These are phyloP conservation scores for Solanum hybrid DNA, from an alignment of 305 asterid genomes.

Conservation along the genomic window DNA sequence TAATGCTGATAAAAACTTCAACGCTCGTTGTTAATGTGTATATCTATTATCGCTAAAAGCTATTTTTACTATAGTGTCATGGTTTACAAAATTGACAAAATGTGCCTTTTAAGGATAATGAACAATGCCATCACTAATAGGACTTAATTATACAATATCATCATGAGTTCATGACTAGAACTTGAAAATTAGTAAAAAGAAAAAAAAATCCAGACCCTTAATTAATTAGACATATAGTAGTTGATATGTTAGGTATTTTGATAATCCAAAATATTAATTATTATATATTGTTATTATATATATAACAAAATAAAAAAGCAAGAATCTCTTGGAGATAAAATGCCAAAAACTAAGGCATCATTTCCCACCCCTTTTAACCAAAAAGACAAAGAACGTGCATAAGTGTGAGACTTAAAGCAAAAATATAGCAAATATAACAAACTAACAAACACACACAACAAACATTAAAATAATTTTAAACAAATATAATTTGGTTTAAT, in stretches of 20 bases:
- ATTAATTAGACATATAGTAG: neutral
- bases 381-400: conserved; percentile 38
- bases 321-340: neutral
- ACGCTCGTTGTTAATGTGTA: too few species aligned
- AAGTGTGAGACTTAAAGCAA: conserved; percentile 14
- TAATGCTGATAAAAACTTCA: too few species aligned
- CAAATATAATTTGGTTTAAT: neutral
- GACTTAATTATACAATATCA: neutral
- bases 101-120: neutral
- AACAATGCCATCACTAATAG: neutral
- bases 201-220: neutral
- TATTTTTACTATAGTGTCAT: too few species aligned
- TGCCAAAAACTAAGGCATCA: conserved; percentile 5
- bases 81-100: neutral
- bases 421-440: conserved; percentile 12
- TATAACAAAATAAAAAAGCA: neutral
- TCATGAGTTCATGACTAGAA: neutral
- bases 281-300: neutral
- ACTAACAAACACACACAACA: conserved; percentile 1
- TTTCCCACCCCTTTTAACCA: neutral
- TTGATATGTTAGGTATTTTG: neutral
- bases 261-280: neutral
- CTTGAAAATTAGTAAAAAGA: neutral
- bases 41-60: neutral
- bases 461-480: neutral